A percentile compares a stretch with the other conserved stretches of the same genome.
Conservation (phyloP, 257 asterid genomes). For the Gynochthodes officinalis region DNA sequence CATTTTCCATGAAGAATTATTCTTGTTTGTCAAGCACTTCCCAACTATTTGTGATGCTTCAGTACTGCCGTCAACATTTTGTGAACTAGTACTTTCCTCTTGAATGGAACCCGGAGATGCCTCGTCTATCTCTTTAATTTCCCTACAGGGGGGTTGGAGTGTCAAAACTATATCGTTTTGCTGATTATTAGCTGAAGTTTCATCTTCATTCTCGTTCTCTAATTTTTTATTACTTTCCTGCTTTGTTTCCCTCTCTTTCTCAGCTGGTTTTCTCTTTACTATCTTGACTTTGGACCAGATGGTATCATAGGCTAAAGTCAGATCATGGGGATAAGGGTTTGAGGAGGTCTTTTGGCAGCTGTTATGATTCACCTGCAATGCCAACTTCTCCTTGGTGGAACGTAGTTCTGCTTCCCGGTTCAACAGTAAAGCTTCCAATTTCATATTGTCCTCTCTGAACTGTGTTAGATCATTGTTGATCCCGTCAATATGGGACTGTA, state of each 20-base stretch:
- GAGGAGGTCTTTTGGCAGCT: conserved; percentile 50
- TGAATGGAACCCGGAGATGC: conserved; percentile 26
- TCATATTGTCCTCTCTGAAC: conserved; percentile 60
- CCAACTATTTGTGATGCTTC: conserved; percentile 40
- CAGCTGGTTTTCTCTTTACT: conserved; percentile 49
- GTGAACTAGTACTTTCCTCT: conserved; percentile 33
- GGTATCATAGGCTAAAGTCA: conserved; percentile 34
- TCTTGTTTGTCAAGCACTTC: conserved; percentile 30
- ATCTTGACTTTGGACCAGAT: conserved; percentile 78
- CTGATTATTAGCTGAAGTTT: conserved; percentile 28
- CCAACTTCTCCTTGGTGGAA: conserved; percentile 54
- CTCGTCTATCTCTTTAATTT: conserved; percentile 28
- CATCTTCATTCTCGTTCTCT: conserved; percentile 25
- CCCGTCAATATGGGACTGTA: conserved; percentile 55
- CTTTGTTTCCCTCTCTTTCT: conserved; percentile 46
- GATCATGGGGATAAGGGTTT: conserved; percentile 35
- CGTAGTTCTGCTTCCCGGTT: conserved; percentile 64
- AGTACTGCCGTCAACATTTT: conserved; percentile 20
- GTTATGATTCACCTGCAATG: conserved; percentile 44
- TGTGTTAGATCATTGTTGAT: conserved; percentile 48
- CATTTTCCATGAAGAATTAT: conserved; percentile 52
- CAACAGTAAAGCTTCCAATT: conserved; percentile 45
- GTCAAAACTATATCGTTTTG: conserved; percentile 62
- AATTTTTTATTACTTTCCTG: conserved; percentile 28
- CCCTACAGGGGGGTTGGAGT: conserved; percentile 42